Conservation (phyloP, 441 rosid species). For the Breynia disticha region DNA sequence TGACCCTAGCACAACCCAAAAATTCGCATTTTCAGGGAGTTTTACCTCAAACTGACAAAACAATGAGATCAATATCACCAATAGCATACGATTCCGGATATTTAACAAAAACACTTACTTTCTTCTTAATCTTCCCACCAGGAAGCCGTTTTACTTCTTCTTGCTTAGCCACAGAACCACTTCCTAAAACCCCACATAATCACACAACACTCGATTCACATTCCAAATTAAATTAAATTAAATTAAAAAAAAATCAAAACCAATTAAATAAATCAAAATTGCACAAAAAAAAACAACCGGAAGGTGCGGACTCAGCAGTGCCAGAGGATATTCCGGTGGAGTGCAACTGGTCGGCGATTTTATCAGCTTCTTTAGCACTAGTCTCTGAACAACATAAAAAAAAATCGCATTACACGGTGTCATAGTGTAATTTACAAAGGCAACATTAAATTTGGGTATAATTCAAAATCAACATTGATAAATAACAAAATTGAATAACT, state of each 20-base stretch:
- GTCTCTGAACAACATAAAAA: conserved; percentile 24
- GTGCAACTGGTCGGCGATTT: conserved; percentile 33
- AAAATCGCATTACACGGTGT: no score
- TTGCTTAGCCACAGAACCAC: conserved; percentile 33
- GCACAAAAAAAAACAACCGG: conserved; percentile 11
- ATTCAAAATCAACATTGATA: no score
- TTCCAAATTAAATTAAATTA: no score
- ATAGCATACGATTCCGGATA: no score
- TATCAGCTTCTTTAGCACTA: conserved; percentile 35
- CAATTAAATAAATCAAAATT: no score
- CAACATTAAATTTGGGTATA: no score
- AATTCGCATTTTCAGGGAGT: no score
- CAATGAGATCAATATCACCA: neutral
- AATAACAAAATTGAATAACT: neutral
- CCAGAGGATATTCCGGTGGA: conserved; percentile 26
- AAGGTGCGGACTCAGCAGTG: conserved; percentile 21
- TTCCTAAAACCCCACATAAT: conserved; percentile 20
- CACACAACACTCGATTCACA: neutral
- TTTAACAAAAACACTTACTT: conserved; percentile 56
- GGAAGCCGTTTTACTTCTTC: conserved; percentile 93
- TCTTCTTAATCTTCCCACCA: conserved; percentile 91
- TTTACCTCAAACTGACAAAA: neutral
- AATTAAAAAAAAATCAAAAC: no score
- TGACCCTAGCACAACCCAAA: no score
- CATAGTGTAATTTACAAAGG: no score